Evolutionary conservation across 2,329 filamentous ascomycete genomes (phyloP), one percentile per base, ranked within the genome.

Genomic region (Colletotrichum salicis): DNA sequence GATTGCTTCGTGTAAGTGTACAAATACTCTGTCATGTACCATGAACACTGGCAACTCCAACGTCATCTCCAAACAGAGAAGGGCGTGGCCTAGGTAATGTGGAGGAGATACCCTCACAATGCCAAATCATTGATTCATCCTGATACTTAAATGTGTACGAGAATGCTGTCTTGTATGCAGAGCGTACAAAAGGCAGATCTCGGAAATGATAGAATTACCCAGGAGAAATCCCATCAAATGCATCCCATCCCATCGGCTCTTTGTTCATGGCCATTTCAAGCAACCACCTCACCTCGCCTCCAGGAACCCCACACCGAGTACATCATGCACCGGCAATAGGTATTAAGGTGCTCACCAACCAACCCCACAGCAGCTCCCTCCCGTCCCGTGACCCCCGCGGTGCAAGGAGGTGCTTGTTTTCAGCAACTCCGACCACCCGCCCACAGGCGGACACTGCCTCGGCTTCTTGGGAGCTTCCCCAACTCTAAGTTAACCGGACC

Each of bases 401-500:
- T 67, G 33, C 55, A 48, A 48, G 59, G 35, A 48, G 59, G 29
- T 22, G 41, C 41, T 45, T 33, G 56, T 52, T 8, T 29, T 19
- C 37, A 33, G 29, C 41, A 56, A 41, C 57, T 61, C 31, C 56
- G 51, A 61, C 51, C 51, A 22, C 33, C 48, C 35, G 33, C 51
- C 31, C 60, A 61, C 35, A 52, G 48, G 60, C 67, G 66, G 60
- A 52, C 41, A 24, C 55, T 72, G 67, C 70, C 70, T 72, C 70
- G 70, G 70, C 67, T 71, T 48, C 15, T 65, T 60, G 41, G 66
- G 67, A 54, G 60, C 67, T 65, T 71, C 61, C 29, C 70, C 67
- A 67, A 72, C 67, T 29, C 57, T 58, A 27, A n/a, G n/a, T 24
- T 45, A 63, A 45, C 64, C 65, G 67, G 67, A 45, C 52, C 55